Evolutionary conservation across 169 alveolate species (phyloP).

Genomic region (Plasmodium reichenowi): DNA sequence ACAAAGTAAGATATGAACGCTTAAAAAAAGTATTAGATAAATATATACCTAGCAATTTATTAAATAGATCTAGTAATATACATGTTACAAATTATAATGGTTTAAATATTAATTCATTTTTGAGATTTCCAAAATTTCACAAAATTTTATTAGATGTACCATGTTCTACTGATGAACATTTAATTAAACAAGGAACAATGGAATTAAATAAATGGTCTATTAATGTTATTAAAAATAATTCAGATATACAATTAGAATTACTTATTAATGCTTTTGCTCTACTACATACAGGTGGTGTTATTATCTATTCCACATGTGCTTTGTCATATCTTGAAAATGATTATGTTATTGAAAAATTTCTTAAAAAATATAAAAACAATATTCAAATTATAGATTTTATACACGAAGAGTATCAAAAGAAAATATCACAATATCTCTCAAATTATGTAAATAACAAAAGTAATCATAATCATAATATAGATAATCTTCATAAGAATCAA

Average conservation of each 20-base stretch:
- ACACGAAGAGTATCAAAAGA: constrained; percentile 16
- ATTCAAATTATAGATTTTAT: constrained; percentile 34
- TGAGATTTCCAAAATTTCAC: constrained; percentile 81
- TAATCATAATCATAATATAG: not conserved
- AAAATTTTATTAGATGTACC: constrained; percentile 87
- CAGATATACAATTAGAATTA: constrained; percentile 80
- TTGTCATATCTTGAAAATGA: constrained; percentile 85
- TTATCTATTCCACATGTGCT: constrained; percentile 87
- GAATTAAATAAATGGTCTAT: constrained; percentile 79
- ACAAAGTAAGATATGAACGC: constrained; percentile 76
- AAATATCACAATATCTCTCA: constrained; percentile 13
- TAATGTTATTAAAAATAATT: constrained; percentile 80
- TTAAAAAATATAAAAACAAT: constrained; percentile 13
- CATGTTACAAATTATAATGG: constrained; percentile 80
- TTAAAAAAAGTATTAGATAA: constrained; percentile 75
- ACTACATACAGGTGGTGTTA: constrained; percentile 80
- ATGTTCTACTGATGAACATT: constrained; percentile 84
- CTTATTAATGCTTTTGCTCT: constrained; percentile 77
- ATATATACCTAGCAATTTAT: constrained; percentile 78
- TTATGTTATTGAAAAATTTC: constrained; percentile 41
- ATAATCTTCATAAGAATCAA: not conserved
- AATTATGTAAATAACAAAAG: not conserved
- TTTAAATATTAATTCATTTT: constrained; percentile 51
- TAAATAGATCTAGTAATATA: constrained; percentile 60
- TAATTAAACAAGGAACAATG: constrained; percentile 41